Evolutionary conservation across 2,329 filamentous ascomycete genomes (phyloP), one percentile per base, ranked within the genome.

Genomic region (Scolecobasidium constrictum): DNA sequence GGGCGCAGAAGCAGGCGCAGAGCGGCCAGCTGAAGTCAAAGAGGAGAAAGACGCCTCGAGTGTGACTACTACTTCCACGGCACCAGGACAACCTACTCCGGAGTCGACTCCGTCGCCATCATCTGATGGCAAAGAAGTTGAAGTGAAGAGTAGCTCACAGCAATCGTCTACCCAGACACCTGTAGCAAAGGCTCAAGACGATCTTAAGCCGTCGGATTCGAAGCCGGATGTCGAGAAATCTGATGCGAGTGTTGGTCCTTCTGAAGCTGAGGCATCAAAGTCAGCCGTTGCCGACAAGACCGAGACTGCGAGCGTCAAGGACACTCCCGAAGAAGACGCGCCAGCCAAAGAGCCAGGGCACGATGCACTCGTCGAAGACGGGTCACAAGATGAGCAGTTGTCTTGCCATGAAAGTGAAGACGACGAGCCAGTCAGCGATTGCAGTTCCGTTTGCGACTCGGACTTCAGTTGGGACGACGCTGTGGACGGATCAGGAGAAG

Each of bases 401-500:
- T 31, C 22, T 17, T 41, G 26, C 19, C 9, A 41, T 12, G 28
- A 21, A n/a, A 17, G n/a, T 4, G 38, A 41, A 19, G 16, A 41
- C 18, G 38, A 40, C 13, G 26, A 31, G 9, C 13, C 22, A 15
- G 33, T 41, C 16, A 21, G 13, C 20, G 28, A 44, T 7, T 26
- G 38, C 15, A 21, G 17, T n/a, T 35, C 42, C 26, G 45, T 47
- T 31, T 35, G 15, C 12, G 43, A 40, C 20, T 21, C 18, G 5
- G 45, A 46, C 19, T 47, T 45, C 19, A 16, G 18, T 1, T 45
- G 45, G 43, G 43, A 45, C 34, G 26, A 23, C n/a, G 45, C 28
- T 2, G 26, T 47, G 11, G 45, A 46, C 15, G 42, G 45, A 2
- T 33, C 45, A 13, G 40, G 19, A 20, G 20, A 16, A 11, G 23